These are phyloP conservation scores for Monosporascus sp. DNA, from an alignment of 2,329 filamentous ascomycete genomes.

Conservation along the genomic window DNA sequence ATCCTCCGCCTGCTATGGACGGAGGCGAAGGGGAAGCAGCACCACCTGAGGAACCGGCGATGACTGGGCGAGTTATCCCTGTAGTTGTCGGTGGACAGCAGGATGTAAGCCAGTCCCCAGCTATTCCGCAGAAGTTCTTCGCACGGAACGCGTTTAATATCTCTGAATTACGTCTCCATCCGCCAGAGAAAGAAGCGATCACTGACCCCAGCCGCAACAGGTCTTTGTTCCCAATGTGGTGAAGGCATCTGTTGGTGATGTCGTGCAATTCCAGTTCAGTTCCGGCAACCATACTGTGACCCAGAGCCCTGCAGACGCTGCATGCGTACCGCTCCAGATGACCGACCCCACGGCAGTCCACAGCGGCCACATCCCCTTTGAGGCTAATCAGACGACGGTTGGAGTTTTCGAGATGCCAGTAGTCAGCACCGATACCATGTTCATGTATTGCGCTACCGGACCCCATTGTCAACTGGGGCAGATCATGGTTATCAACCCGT, in stretches of 20 bases:
- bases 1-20: neutral
- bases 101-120: constrained; percentile 10
- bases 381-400: constrained; percentile 29
- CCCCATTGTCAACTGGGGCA: constrained; percentile 46
- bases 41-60: neutral
- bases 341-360: constrained; percentile 28
- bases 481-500: constrained; percentile 46
- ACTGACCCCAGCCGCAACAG: too few species aligned
- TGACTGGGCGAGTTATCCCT: constrained; percentile 21
- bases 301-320: constrained; percentile 27
- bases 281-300: constrained; percentile 39
- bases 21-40: neutral
- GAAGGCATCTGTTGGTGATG: constrained; percentile 29
- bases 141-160: too few species aligned
- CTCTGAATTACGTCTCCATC: too few species aligned
- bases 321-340: constrained; percentile 34
- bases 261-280: constrained; percentile 38
- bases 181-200: too few species aligned
- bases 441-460: constrained; percentile 43
- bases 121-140: too few species aligned
- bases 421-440: constrained; percentile 38
- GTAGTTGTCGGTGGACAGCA: constrained; percentile 33
- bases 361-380: constrained; percentile 35
- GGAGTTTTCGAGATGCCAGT: constrained; percentile 43
- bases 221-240: constrained; percentile 32